Base-by-base conservation (phyloP, 345 rosid species). In the Syzygium aromaticum region DNA sequence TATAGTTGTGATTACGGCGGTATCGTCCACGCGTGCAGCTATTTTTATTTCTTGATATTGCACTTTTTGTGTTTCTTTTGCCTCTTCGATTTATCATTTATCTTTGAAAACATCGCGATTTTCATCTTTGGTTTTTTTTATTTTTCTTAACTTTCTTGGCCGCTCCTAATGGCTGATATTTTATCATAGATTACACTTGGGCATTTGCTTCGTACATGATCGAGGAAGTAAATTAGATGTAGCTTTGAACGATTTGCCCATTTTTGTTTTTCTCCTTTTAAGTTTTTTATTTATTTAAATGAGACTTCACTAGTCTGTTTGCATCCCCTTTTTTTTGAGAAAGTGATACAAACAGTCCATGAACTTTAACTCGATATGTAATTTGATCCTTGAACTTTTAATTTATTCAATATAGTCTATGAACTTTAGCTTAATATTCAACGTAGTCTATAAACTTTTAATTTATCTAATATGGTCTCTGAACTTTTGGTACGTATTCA, bases 131-230 rank as follows among this genome's bases (percentile, higher is more conserved):
- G 9, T 1, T 54, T 54, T 54, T 56, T 54, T 4, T 19, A 43
- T 3, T 8, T 54, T 54, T 1, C 23, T 56, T 56, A 8, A 22
- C n/a, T 23, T 56, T 56, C 0, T 56, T 1, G 64, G 64, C 0
- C 0, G 11, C 0, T 59, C 30, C 16, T 27, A 28, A 0, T 0
- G 15, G 12, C 30, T 59, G 16, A 59, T 43, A 0, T 11, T 59
- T 59, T 27, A 1, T 59, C 64, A 5, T 25, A 25, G 64, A 25
- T 57, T 57, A 1, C 27, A 1, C 27, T 10, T 3, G 25, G 1
- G 16, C 64, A 27, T 59, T 59, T 1, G 1, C 30, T 27, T 59
- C 16, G 0, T 59, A 27, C 7, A 27, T 27, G 64, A 59, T 43
- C 46, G 46, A 43, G 46, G 46, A 43, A 43, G 46, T 43, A 43